phyloP scores from a whole-genome alignment of 768 basidiomycete species.

The Tylopilus sp. region DNA sequence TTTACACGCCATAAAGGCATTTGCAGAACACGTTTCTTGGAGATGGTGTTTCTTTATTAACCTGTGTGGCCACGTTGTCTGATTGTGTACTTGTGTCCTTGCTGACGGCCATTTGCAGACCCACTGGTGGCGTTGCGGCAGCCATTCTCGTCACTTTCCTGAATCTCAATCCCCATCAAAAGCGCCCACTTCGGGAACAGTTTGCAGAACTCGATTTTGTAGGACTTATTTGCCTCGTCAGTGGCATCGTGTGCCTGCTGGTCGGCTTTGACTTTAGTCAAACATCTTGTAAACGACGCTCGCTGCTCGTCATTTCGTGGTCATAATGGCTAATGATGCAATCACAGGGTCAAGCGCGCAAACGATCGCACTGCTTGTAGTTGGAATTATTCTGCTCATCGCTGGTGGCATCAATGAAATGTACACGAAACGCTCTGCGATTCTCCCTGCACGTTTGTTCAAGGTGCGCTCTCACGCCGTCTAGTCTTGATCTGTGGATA shows the following conservation, averaged over 20 bases:
- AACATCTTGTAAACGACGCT: conserved; percentile 49
- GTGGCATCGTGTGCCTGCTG: conserved; percentile 63
- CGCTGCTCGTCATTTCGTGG: neutral
- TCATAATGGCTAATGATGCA: neutral
- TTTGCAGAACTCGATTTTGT: conserved; percentile 67
- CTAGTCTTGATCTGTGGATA: neutral
- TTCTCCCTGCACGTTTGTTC: conserved; percentile 74
- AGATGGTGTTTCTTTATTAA: conserved; percentile 85
- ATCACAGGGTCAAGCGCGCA: conserved; percentile 51
- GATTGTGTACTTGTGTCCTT: neutral
- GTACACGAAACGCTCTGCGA: conserved; percentile 61
- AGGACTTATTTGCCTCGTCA: conserved; percentile 60
- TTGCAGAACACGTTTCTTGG: conserved; percentile 79
- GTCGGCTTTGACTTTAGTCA: conserved; percentile 74
- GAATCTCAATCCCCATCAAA: conserved; percentile 72
- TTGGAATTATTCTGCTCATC: conserved; percentile 55
- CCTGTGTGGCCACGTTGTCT: conserved; percentile 40
- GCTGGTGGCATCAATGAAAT: conserved; percentile 54
- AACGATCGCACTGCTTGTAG: conserved; percentile 59
- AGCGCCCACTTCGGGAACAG: conserved; percentile 55
- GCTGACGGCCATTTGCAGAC: conserved; percentile 39
- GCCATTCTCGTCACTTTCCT: conserved; percentile 67
- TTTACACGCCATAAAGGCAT: conserved; percentile 35
- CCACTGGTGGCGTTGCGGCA: conserved; percentile 67
- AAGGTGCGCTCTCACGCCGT: conserved; percentile 37